Evolutionary conservation across 441 rosid species (phyloP), one percentile per base, ranked within the genome.

Genomic region (Aleurites moluccanus): DNA sequence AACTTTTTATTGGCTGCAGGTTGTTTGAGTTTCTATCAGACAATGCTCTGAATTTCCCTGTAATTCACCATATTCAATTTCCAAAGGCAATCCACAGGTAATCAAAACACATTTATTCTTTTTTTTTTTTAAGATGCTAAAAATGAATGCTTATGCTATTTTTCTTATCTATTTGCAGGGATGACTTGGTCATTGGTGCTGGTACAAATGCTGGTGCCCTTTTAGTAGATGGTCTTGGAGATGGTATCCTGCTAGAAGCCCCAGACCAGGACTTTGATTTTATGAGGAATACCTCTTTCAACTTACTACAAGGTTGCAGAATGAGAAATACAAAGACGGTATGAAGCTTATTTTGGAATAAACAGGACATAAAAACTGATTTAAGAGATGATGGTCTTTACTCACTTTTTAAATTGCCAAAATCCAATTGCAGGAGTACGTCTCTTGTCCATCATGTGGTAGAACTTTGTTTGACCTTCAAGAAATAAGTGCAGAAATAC

Each of bases 391-490:
- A 45, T 30, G 23, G 23, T 72, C 42, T 61, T 27, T 11, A 33
- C 47, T 64, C 9, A 40, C 57, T 30, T 45, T 45, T 57, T 55
- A 67, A 65, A 15, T 55, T 70, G 33, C 62, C 30, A 73, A 73
- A 75, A 65, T 81, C 65, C 60, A 35, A 59, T 69, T 74, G 52
- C 87, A 95, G 99, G 99, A 95, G 77, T 95, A 93, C 6, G 96
- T 95, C 67, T 93, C 99, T 0, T 95, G 99, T 79, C 99, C 98
- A n/a, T 95, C 99, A n/a, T 95, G 99, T 45, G 98, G 99, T 67
- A 88, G 99, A 87, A 95, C 99, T 3, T 82, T 95, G 79, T 93
- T 95, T 65, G 98, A 95, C 84, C 92, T 95, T 72, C 99, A 95
- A 87, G 98, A 90, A 82, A 87, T 95, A 77, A 93, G 97, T 50